Evolutionary conservation across 179 eudicot genomes (phyloP).

Genomic region (Carnegiea gigantea): DNA sequence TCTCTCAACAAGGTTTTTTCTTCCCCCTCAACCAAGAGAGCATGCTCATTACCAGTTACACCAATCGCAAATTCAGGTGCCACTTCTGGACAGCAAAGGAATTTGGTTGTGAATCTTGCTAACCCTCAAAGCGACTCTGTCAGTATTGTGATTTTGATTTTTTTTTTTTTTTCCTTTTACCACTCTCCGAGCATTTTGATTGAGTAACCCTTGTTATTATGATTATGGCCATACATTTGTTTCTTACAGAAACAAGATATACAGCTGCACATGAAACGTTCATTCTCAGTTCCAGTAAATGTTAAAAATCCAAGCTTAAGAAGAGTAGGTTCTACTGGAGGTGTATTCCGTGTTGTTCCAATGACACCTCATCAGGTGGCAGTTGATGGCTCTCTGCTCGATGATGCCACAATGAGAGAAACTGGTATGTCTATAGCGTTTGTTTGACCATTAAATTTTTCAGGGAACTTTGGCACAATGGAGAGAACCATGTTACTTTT

Average conservation of each 20-base stretch:
- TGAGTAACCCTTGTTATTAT: background rate
- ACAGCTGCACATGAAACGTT: conserved; percentile 35
- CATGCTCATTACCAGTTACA: conserved; percentile 42
- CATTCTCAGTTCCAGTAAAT: conserved; percentile 38
- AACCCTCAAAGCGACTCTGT: conserved; percentile 18
- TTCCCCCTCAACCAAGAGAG: conserved; percentile 38
- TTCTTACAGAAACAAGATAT: conserved; percentile 31
- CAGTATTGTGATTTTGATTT: conserved; percentile 22
- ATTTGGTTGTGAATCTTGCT: conserved; percentile 15
- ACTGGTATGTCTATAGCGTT: conserved; percentile 26
- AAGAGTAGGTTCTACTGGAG: conserved; percentile 34
- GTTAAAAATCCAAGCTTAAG: conserved; percentile 36
- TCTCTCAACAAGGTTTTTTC: conserved; percentile 38
- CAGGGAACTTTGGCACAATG: background rate
- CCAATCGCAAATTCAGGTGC: conserved; percentile 31
- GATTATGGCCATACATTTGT: background rate
- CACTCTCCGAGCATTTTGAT: background rate
- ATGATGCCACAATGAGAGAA: conserved; percentile 20
- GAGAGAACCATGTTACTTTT: background rate
- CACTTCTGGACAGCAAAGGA: conserved; percentile 22
- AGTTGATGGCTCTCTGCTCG: conserved; percentile 14
- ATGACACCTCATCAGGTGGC: conserved; percentile 27
- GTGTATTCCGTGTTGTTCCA: conserved; percentile 36
- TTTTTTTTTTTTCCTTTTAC: background rate
- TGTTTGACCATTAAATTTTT: background rate